A percentile compares a stretch with the other conserved stretches of the same genome.
phyloP scores from a whole-genome alignment of 768 basidiomycete genomes.

The Nidularia pulvinata region DNA sequence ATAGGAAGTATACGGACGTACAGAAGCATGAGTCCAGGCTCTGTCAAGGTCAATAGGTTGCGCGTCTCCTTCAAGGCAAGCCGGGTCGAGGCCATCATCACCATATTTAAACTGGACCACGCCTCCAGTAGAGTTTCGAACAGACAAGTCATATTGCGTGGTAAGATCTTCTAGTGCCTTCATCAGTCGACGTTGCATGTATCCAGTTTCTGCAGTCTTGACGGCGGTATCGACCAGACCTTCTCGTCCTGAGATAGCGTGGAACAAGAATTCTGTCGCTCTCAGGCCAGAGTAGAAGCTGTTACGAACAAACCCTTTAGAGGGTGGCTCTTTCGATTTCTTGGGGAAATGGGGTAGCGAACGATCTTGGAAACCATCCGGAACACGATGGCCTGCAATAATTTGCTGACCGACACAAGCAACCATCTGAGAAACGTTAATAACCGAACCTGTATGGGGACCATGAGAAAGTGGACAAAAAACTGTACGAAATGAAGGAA shows the following conservation, averaged over 20 bases:
- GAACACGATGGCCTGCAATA: conserved; percentile 97
- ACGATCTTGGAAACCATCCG: conserved; percentile 98
- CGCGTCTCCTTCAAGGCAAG: conserved; percentile 93
- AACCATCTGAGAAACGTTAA: conserved; percentile 99
- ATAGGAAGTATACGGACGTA: conserved; percentile 18
- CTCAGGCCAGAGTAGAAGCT: conserved; percentile 93
- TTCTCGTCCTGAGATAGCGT: conserved; percentile 98
- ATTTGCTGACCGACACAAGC: conserved; percentile 99
- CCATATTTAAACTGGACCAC: conserved; percentile 98
- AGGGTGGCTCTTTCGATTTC: conserved; percentile 93
- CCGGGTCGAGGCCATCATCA: conserved; percentile 97
- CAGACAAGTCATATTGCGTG: conserved; percentile 94
- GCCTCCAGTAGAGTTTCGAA: conserved; percentile 92
- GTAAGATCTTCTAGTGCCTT: conserved; percentile 98
- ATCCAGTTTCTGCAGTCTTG: conserved; percentile 99
- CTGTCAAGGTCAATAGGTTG: conserved; percentile 90
- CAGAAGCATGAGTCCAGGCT: conserved; percentile 84
- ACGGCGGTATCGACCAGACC: conserved; percentile 99
- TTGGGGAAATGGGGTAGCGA: conserved; percentile 99
- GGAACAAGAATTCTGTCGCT: conserved; percentile 97
- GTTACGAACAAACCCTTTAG: conserved; percentile 98
- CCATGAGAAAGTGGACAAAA: background rate
- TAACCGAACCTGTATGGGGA: conserved; percentile 73
- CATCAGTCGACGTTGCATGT: conserved; percentile 99
- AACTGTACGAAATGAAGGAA: background rate